Evolutionary conservation across 2,329 filamentous ascomycete species (phyloP), one percentile per base, ranked within the genome.

Genomic region (Xylariales sp.): DNA sequence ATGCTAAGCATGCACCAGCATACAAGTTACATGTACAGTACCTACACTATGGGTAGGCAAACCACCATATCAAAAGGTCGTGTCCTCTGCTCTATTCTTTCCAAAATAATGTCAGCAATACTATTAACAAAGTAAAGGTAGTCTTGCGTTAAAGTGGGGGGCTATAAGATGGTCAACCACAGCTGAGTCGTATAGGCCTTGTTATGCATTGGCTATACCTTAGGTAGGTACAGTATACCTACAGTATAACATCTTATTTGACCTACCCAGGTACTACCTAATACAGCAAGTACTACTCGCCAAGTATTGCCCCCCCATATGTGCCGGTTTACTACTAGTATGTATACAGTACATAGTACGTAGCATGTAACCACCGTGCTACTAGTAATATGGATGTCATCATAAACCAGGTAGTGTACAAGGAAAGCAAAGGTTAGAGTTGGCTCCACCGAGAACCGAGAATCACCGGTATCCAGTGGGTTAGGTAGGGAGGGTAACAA

Each of bases 401-500:
- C 54, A 56, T 23, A 23, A 23, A 23, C 23, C 23, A 23, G 23
- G 23, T 23, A 23, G 23, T 23, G 23, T 23, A 23, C 23, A 23
- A 23, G 23, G 23, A 23, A 23, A 23, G 23, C 23, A 23, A 2
- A 23, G 23, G 23, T 23, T 23, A 23, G 23, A 23, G 23, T 23
- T 58, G 28, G 36, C 62, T 50, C 65, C 65, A 62, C 65, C 12
- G 45, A 56, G 54, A 34, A 62, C 65, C 12, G 45, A 56, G 54
- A 34, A n/a, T 59, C 36, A 43, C 39, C 59, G 45, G 49, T 50
- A 52, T 53, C 30, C 32, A 70, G 59, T 75, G 72, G 73, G 73
- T 74, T 73, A 75, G 73, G 72, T 72, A 65, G 41, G 28, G n/a
- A n/a, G 57, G 64, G 45, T 57, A 41, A 45, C 54, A 67, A 32